These are phyloP conservation scores for Lodderomyces pseudojiufengensis DNA, from an alignment of 1,139 yeast genomes.

Conservation along the genomic window DNA sequence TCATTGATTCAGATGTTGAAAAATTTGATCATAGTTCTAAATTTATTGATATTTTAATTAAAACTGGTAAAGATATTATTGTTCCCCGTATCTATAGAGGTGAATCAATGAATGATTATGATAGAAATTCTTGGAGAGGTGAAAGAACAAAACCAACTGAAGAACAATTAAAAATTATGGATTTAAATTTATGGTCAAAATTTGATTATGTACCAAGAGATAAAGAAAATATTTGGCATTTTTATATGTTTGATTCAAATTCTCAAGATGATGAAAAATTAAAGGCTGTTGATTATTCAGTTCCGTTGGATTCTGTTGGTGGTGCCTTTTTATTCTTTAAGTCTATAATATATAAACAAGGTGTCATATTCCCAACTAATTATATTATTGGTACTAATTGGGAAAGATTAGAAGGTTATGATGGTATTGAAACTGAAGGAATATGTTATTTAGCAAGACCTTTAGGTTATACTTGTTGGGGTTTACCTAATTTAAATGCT, in stretches of 20 bases:
- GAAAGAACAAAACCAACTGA: conserved; percentile 30
- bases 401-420: conserved; percentile 45
- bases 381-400: conserved; percentile 44
- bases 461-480: conserved; percentile 42
- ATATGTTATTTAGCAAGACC: conserved; percentile 42
- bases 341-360: conserved; percentile 38
- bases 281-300: conserved; percentile 19
- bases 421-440: conserved; percentile 51
- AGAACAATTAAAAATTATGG: conserved; percentile 27
- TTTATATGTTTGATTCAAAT: conserved; percentile 16
- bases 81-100: conserved; percentile 33
- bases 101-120: conserved; percentile 25
- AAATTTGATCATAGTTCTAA: conserved; percentile 23
- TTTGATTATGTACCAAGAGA: conserved; percentile 37
- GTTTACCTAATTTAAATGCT: conserved; percentile 36
- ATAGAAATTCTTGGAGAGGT: conserved; percentile 46
- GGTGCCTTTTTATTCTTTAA: conserved; percentile 44
- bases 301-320: conserved; percentile 43
- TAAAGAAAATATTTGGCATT: conserved; percentile 28
- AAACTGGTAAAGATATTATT: conserved; percentile 33
- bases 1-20: conserved; percentile 42
- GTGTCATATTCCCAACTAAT: conserved; percentile 40
- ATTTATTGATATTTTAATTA: conserved; percentile 23
- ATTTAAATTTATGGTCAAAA: conserved; percentile 26
- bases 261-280: conserved; percentile 11